Conservation (phyloP, 805 yeast species). For the Blastobotrys terrestris region DNA sequence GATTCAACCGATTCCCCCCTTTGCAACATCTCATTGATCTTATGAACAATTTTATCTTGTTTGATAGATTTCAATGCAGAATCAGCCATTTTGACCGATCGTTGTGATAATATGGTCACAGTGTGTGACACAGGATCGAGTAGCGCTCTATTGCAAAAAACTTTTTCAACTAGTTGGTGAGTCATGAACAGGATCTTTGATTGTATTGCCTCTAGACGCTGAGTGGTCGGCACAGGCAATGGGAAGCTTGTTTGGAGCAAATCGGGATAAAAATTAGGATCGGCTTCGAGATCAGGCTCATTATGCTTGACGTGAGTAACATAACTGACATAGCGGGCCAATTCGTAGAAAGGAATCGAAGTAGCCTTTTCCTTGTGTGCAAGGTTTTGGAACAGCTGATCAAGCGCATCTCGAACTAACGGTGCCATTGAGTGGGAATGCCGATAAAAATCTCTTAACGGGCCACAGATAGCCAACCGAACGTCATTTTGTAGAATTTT, state of each 20-base stretch:
- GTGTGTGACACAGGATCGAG: not conserved
- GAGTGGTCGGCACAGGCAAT: not conserved
- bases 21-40: not conserved
- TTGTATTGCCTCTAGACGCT: not conserved
- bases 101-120: slow-evolving; percentile 3
- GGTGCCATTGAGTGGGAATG: not conserved
- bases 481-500: not conserved
- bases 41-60: not conserved
- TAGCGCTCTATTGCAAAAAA: not conserved
- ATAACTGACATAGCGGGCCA: not conserved
- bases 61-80: not conserved
- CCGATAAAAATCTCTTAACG: not conserved
- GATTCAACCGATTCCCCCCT: not conserved
- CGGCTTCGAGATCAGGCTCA: not conserved
- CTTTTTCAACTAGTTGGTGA: not conserved
- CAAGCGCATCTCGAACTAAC: not conserved
- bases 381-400: not conserved
- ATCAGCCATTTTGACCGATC: not conserved
- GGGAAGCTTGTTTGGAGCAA: not conserved
- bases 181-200: not conserved
- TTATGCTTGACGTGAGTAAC: not conserved
- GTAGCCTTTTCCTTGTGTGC: not conserved
- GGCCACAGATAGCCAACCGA: not conserved
- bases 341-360: not conserved
- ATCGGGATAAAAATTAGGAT: not conserved